These are phyloP conservation scores for Tulasnella sp. DNA, from an alignment of 768 basidiomycete genomes.

Conservation along the genomic window DNA sequence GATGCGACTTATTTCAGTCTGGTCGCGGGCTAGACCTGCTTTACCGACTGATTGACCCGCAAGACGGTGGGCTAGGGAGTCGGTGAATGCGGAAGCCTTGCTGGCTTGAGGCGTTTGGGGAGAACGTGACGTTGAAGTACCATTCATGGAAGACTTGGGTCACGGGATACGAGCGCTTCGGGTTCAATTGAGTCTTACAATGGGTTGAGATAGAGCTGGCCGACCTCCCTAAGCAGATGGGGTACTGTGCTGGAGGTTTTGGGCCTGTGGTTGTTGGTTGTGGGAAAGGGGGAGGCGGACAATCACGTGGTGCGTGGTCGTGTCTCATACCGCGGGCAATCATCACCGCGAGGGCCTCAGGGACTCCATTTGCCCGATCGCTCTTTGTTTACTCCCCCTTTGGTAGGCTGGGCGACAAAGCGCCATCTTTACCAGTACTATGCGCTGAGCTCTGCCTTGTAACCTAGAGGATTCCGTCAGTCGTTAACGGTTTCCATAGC, in stretches of 20 bases:
- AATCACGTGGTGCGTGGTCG: neutral
- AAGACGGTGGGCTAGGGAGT: slow-evolving; percentile 56
- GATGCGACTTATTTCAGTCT: slow-evolving; percentile 75
- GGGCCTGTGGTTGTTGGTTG: neutral
- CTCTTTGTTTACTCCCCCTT: too few species aligned
- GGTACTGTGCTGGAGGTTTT: neutral
- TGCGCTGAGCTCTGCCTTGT: too few species aligned
- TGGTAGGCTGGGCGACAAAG: too few species aligned
- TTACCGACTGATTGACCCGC: slow-evolving; percentile 86
- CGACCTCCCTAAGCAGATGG: neutral
- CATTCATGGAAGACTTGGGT: neutral
- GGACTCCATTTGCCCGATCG: too few species aligned
- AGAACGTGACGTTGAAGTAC: neutral
- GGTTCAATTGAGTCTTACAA: neutral
- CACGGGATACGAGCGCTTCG: neutral
- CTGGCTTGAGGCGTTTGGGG: neutral
- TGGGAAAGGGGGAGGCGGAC: neutral
- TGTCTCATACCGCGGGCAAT: neutral
- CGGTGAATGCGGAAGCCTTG: neutral
- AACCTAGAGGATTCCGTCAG: neutral
- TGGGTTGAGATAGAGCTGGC: neutral
- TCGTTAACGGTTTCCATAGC: neutral
- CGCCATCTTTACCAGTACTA: too few species aligned
- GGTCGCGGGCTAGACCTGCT: slow-evolving; percentile 74
- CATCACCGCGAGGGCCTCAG: too few species aligned